Evolutionary conservation across 139 green algal genomes (phyloP).

Genomic region (Mesostigma viride): DNA sequence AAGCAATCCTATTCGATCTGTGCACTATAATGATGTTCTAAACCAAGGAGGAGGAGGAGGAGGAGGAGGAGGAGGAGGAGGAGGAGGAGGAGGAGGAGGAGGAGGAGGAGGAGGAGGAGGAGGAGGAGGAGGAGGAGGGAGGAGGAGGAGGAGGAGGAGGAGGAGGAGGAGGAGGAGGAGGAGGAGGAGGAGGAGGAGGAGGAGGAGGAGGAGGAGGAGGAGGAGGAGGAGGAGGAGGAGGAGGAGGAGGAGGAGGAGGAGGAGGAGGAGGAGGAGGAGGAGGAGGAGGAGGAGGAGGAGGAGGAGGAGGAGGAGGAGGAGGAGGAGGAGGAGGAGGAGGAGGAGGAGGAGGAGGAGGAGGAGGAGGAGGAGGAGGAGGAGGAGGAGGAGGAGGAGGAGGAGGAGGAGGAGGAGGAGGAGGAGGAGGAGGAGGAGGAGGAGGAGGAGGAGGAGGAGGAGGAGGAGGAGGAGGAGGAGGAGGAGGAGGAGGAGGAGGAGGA

Average conservation of each 20-base stretch:
- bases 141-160: not conserved
- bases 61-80: conserved; percentile 1
- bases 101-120: not conserved
- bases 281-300: conserved; percentile 1
- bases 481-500: conserved; percentile 1
- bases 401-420: conserved; percentile 1
- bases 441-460: not conserved
- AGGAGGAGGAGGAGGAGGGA: not conserved
- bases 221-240: conserved; percentile 1
- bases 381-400: not conserved
- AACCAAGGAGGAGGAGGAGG: not conserved
- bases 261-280: not conserved
- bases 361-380: conserved; percentile 1
- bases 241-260: conserved; percentile 1
- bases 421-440: conserved; percentile 1
- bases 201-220: not conserved
- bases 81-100: conserved; percentile 1
- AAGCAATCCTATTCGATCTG: too few relatives aligned
- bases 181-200: conserved; percentile 1
- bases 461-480: conserved; percentile 1
- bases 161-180: conserved; percentile 1
- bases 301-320: conserved; percentile 1
- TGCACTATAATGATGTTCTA: too few relatives aligned
- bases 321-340: not conserved
- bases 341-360: conserved; percentile 1